Base-by-base conservation (phyloP, 768 basidiomycete species). In the Amanita muscaria region DNA sequence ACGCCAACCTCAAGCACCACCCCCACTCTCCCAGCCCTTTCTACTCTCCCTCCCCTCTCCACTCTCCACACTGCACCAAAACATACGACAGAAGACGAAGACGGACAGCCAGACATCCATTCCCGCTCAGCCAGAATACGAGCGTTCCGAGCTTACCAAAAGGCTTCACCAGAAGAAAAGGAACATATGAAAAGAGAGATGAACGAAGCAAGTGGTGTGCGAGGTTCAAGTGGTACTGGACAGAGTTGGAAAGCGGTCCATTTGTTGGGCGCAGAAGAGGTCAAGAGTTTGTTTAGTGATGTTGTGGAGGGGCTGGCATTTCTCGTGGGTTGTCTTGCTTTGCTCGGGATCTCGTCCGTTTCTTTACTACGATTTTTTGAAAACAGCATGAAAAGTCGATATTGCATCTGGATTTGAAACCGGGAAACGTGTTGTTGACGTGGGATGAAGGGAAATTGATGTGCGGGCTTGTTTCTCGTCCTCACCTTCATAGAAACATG, bases 361-460 rank as follows among this genome's bases (percentile, higher is more conserved):
- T 22, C 41, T 52, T 38, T 54, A 47, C 16, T 3, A 45, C 9
- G 18, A 21, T 19, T 38, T 3, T 25, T 54, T 10, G 52, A n/a
- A n/a, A n/a, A n/a, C n/a, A 89, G 87, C 88, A 91, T 51, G 74
- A 79, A 52, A 80, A 74, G 55, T 82, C 88, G 1, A 93, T 97
- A 40, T 59, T 98, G 18, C 93, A 98, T 58, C 75, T 96, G 3
- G 93, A 97, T 58, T 64, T 98, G 51, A 98, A 96, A 61, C 90
- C 91, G 8, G 90, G 88, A 5, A 96, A 97, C 56, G 90, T 97
- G 3, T 66, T 97, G 18, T 61, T 97, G 39, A 93, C 92, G 4
- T 89, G 84, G 80, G 91, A 94, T 51, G 88, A 92, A 51, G 88
- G 84, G 11, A 71, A 67, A 46, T 66, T 93, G 27, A 84, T 90